Evolutionary conservation across 2,329 filamentous ascomycete species (phyloP), one percentile per base, ranked within the genome.

Genomic region (Fusarium luffae): DNA sequence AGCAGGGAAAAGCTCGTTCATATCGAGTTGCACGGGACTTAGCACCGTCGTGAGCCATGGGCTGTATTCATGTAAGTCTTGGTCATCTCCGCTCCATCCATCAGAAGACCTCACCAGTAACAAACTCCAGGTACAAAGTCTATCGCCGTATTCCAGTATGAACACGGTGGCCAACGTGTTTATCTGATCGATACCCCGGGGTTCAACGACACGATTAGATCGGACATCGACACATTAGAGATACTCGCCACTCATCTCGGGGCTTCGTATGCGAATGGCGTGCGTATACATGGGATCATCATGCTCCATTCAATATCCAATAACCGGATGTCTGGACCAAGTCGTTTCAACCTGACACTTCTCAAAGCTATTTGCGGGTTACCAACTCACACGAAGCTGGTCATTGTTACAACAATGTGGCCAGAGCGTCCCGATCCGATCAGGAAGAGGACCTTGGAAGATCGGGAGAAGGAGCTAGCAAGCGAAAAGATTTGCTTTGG

Each of bases 331-430:
- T 12, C 65, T 19, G 65, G 61, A 37, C 32, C 32, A 18, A 37
- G 32, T 16, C 16, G 32, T 18, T 37, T 37, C 32, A 37, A 37
- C 16, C 32, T 43, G 41, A 43, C 11, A 6, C 41, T 43, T 16
- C 42, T 67, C 7, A 60, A 61, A 11, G 48, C 56, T 0, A 28
- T 69, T 12, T 59, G 32, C 12, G 66, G 51, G n/a, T 51, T 23
- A 12, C 10, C 13, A 5, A 58, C 28, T 0, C 49, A 55, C n/a
- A 18, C 16, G 2, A 60, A 64, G 18, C 40, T 69, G 18, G 63
- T 47, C 4, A 44, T 69, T 19, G 46, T 51, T 2, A 68, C 60
- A 8, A 69, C 67, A 3, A 65, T 69, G 64, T 69, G 64, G 67
- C 60, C 64, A 1, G 49, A 65, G 11, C 13, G 25, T 21, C 27